A percentile compares a stretch with the other conserved stretches of the same genome.
These are phyloP conservation scores for Dictyostelium brefeldianum DNA, from an alignment of 78 protist species.

Conservation along the genomic window DNA sequence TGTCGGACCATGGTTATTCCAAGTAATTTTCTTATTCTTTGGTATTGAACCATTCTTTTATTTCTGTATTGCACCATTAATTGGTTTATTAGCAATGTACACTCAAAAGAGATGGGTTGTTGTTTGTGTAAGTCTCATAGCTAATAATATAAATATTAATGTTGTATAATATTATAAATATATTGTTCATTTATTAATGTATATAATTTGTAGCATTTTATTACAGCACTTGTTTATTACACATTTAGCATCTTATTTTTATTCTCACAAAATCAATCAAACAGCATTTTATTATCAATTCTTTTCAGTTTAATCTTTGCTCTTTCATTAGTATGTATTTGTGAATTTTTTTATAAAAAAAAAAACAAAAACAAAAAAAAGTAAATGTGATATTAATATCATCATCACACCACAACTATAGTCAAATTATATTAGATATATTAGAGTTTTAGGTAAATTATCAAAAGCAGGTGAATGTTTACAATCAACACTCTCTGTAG, in stretches of 20 bases:
- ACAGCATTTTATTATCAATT: background rate
- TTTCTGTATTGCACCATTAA: slow-evolving; percentile 13
- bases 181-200: background rate
- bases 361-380: too few species aligned
- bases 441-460: background rate
- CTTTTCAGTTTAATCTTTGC: background rate
- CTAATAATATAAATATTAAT: too few species aligned
- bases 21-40: background rate
- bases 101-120: slow-evolving; percentile 14
- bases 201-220: background rate
- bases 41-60: background rate
- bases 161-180: too few species aligned
- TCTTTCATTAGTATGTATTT: background rate
- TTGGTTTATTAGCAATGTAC: slow-evolving; percentile 16
- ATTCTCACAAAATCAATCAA: background rate
- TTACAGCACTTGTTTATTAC: slow-evolving; percentile 3
- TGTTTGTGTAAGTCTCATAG: slow-evolving; percentile 5
- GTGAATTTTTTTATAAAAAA: too few species aligned
- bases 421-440: slow-evolving; percentile 8
- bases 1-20: slow-evolving; percentile 4
- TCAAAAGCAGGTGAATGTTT: background rate
- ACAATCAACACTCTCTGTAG: background rate
- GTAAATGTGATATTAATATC: background rate
- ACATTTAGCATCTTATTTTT: background rate
- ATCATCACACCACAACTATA: background rate